Conservation (phyloP, 2,329 filamentous ascomycete species). For the Botrytis aclada region DNA sequence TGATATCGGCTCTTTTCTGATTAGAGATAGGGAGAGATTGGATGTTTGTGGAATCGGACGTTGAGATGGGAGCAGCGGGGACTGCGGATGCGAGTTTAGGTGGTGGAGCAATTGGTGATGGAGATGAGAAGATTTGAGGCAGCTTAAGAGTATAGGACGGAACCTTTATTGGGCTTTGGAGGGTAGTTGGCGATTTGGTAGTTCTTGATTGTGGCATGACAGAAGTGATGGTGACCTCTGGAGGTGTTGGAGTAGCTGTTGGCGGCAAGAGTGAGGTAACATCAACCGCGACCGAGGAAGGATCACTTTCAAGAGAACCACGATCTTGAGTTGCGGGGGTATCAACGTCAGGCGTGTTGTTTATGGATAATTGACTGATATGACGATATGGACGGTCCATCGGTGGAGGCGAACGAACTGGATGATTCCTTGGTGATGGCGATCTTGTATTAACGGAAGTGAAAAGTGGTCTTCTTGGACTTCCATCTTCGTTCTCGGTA, state of each 20-base stretch:
- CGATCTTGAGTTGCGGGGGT: neutral
- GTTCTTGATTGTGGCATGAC: neutral
- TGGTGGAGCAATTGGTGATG: neutral
- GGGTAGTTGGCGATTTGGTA: no score
- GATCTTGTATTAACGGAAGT: neutral
- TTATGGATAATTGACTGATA: neutral
- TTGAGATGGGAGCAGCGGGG: neutral
- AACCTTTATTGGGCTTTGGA: neutral
- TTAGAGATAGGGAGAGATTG: neutral
- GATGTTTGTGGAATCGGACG: neutral
- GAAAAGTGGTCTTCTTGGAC: neutral
- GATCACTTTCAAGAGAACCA: neutral
- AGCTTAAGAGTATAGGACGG: neutral
- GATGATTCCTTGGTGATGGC: neutral
- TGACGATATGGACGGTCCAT: constrained; percentile 17
- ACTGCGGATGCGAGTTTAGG: neutral
- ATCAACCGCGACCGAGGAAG: neutral
- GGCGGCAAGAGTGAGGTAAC: neutral
- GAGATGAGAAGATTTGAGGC: neutral
- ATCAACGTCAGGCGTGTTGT: neutral
- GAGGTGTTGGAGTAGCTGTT: neutral
- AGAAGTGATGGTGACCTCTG: neutral
- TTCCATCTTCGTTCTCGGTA: neutral
- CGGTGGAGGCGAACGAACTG: neutral
- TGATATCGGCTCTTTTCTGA: neutral